phyloP scores from a whole-genome alignment of 2,329 filamentous ascomycete genomes.

The Grosmannia clavigera region DNA sequence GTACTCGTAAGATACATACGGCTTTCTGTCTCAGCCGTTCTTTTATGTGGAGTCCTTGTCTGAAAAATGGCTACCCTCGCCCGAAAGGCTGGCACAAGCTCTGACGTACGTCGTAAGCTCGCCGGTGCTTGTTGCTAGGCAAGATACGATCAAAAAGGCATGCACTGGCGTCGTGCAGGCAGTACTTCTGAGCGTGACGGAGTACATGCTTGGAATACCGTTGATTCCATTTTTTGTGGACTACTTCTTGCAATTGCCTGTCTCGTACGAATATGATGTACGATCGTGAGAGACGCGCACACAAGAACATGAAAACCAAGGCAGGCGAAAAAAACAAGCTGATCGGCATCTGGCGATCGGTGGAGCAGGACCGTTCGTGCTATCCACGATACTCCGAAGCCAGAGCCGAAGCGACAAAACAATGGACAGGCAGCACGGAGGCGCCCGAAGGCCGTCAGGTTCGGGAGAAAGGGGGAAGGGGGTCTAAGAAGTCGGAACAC shows the following conservation, averaged over 20 bases:
- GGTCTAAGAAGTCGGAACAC: neutral
- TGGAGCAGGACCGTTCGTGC: neutral
- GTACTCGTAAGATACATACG: no score
- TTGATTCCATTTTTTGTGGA: no score
- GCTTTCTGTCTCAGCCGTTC: neutral
- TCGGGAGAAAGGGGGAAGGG: neutral
- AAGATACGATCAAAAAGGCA: no score
- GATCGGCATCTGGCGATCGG: neutral
- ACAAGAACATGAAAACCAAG: neutral
- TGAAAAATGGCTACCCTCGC: neutral
- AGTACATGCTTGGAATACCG: no score
- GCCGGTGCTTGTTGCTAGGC: neutral
- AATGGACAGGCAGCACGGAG: neutral
- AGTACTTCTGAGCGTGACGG: no score
- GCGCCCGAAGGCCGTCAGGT: neutral
- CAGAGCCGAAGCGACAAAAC: neutral
- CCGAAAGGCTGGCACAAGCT: neutral
- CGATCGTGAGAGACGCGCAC: no score
- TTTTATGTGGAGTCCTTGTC: neutral
- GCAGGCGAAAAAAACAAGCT: neutral
- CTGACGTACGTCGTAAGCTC: neutral
- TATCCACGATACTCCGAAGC: neutral
- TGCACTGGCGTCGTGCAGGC: no score
- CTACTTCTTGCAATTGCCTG: no score
- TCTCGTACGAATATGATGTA: no score